Base-by-base conservation (phyloP, 306 rosid genomes). In the Trifolium repens region DNA sequence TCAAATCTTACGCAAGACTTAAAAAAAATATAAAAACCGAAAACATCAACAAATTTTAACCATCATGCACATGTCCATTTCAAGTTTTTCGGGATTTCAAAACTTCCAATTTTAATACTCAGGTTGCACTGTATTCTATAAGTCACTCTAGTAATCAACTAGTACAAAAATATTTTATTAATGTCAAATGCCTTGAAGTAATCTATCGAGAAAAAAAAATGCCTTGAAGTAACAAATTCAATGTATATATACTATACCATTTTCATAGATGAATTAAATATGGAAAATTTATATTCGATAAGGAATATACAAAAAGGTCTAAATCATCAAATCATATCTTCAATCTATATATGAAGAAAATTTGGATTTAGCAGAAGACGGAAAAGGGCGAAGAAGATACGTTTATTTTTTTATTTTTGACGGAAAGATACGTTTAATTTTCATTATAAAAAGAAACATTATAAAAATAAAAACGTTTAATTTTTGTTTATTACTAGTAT, bases 21-120 rank as follows among this genome's bases (percentile, higher is more conserved):
- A 3, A 30, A 30, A 30, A 4, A 30, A 4, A n/a, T n/a, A n/a
- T n/a, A n/a, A 27, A 22, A 22, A 0, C 34, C 4, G 3, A 30
- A 30, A 32, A 32, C 4, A 32, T 32, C 35, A 32, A 32, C 35
- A 32, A 32, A 32, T 39, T 39, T 39, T 39, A 30, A 30, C 42
- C 44, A 32, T 75, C 34, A 60, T 71, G 72, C 77, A 78, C 77
- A 47, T 24, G 76, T 34, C 61, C 55, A 13, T 58, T 17, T 69
- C 44, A 49, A 22, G 37, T n/a, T 4, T 6, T 50, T 16, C 35
- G 7, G 42, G 6, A 37, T 59, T 68, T 59, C 55, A 17, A 17
- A 47, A 68, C 17, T 60, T 69, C 52, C 4, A 49, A 30, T 5
- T 47, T 57, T 54, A 27, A 46, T 71, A 63, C 7, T 39, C 19